Evolutionary conservation across 768 basidiomycete genomes (phyloP), one percentile per base, ranked within the genome.

Genomic region (Boletellus emodensis): DNA sequence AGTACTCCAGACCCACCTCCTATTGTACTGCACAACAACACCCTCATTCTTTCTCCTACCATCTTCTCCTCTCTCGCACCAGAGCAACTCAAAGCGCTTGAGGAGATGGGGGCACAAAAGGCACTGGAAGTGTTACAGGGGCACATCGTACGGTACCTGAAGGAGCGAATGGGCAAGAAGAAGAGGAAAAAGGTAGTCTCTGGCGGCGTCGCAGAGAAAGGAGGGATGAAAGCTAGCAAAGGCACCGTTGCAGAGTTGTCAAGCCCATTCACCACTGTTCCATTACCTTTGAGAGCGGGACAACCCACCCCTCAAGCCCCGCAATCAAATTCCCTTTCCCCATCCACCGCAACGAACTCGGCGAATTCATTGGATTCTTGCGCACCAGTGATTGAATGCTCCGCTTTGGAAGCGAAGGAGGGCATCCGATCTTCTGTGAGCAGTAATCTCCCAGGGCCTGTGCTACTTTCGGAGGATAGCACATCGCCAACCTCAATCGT

Each of bases 1-100:
- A 51, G 61, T 14, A 50, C 68, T n/a, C 73, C 79, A 49, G 77
- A 81, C 46, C 76, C 64, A 52, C 49, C 67, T 20, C 83, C 83
- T 30, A 91, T 96, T 73, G 81, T 90, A 20, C 71, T 94, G 12
- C 90, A 94, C 55, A 85, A 92, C 56, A 85, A 90, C 46, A 85
- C 80, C 28, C 78, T 96, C 18, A 81, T 92, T 49, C 80, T 96
- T 34, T 88, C 90, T 60, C 94, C 94, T 2, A 76, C 78, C 18
- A 85, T 95, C 32, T 96, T 96, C 62, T 79, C 85, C 9, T 83
- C 84, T 48, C 77, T 95, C 12, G 81, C 85, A 4, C 72, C 77
- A 39, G 83, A 85, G 53, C 86, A 86, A 66, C 71, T 95, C 39
- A 78, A 76, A 49, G 84, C 87, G 40, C 71, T 94, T 24, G 87